Conservation (phyloP, 208 protist genomes). For the Leptomonas pyrrhocoris region DNA sequence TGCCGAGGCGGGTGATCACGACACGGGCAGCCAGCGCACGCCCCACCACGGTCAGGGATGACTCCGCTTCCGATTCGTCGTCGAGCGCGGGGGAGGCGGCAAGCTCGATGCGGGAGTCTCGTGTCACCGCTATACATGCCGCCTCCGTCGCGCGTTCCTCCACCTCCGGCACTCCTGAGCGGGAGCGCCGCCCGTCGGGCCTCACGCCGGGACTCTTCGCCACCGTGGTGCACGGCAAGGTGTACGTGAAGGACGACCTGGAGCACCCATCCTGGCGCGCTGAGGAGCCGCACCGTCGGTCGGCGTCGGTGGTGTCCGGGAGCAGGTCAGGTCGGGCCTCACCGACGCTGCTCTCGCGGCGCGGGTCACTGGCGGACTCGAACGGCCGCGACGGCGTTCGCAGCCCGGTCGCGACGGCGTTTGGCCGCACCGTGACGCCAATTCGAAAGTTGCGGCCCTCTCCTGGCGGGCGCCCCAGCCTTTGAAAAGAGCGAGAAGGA, state of each 20-base stretch:
- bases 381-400: background rate
- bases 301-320: constrained; percentile 1
- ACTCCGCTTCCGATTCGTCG: background rate
- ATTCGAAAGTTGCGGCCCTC: constrained; percentile 13
- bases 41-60: background rate
- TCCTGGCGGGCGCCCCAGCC: background rate
- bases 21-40: background rate
- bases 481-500: background rate
- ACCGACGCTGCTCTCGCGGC: background rate
- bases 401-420: background rate
- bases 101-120: background rate
- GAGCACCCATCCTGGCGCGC: constrained; percentile 13
- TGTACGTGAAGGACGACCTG: constrained; percentile 11
- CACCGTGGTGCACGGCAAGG: constrained; percentile 11
- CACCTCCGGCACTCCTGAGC: constrained; percentile 1
- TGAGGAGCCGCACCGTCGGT: constrained; percentile 8
- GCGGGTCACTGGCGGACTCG: background rate
- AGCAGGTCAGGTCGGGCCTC: background rate
- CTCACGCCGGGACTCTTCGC: constrained; percentile 15
- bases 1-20: background rate
- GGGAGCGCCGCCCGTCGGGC: constrained; percentile 6
- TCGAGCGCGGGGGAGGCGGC: background rate
- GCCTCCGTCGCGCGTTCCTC: background rate
- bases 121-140: background rate
- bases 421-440: constrained; percentile 12